Conservation (phyloP, 2,329 filamentous ascomycete species). For the Colletotrichum scovillei region DNA sequence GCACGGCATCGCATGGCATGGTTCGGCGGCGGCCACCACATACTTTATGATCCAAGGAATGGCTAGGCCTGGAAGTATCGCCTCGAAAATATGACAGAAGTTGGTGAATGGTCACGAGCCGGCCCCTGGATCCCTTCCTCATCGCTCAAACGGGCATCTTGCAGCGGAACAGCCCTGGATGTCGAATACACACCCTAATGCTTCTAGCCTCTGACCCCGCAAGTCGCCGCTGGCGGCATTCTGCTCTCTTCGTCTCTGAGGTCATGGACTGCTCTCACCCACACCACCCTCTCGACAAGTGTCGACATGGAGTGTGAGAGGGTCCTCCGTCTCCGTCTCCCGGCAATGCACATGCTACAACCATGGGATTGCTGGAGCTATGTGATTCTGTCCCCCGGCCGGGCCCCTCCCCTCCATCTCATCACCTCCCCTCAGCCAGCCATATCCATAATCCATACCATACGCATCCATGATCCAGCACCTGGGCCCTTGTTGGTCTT, state of each 20-base stretch:
- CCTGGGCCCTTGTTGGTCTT: too few relatives aligned
- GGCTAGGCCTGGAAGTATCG: neutral
- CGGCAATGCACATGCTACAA: constrained; percentile 33
- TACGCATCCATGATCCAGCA: too few relatives aligned
- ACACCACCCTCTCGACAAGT: constrained; percentile 12
- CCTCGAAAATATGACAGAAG: constrained; percentile 32
- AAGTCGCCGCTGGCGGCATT: neutral
- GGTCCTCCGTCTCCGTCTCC: constrained; percentile 6
- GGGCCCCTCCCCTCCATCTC: constrained; percentile 16
- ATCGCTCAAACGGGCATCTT: constrained; percentile 29
- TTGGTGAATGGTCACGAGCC: constrained; percentile 26
- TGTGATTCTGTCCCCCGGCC: constrained; percentile 20
- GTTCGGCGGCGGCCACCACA: neutral
- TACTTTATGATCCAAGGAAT: neutral
- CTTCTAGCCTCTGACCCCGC: neutral
- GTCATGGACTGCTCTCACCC: constrained; percentile 23
- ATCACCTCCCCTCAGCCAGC: constrained; percentile 25
- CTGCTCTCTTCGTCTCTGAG: constrained; percentile 9
- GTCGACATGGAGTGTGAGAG: too few relatives aligned
- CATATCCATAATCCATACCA: neutral
- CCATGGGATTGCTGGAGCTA: constrained; percentile 29
- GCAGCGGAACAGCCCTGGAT: constrained; percentile 25
- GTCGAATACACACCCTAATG: neutral
- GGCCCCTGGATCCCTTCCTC: constrained; percentile 22
- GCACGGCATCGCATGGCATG: neutral